Base-by-base conservation (phyloP, 306 rosid species). In the Boehmeria nivea region DNA sequence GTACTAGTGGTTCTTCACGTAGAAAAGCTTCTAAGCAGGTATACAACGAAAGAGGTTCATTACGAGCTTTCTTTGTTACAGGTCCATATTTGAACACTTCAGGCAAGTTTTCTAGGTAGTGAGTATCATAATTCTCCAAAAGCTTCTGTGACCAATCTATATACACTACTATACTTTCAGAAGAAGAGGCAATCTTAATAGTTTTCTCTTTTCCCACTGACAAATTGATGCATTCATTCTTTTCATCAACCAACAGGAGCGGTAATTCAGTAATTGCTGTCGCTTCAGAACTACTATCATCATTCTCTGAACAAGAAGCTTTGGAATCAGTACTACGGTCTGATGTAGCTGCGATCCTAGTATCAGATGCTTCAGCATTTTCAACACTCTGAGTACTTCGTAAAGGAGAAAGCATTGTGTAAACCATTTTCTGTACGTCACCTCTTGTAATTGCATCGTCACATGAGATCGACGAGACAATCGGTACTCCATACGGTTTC, bases 1-100 rank as follows among this genome's bases (percentile, higher is more conserved):
- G 98, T 61, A 91, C 98, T 64, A 91, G 59, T 57, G 98, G 98
- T 67, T 91, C 98, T 80, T 91, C 98, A 19, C 96, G 93, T 69
- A 91, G 81, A 76, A 91, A 91, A 66, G 98, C 94, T 78, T 87
- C 95, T 51, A 91, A 74, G 76, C 98, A 91, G 57, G 94, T 80
- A 79, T 91, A 91, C 81, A 91, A 60, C 13, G 98, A 91, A 65
- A 80, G 98, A 25, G 96, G 96, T 70, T 91, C 98, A 40, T 74
- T 78, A 39, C 98, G 93, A 61, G 95, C 82, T 77, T 91, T 91
- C 84, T 91, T 91, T 57, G 90, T 69, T 42, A 76, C 84, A 57
- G 94, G 93, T 48, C 96, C 99, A 65, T 66, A 80, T 71, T 83
- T 91, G 28, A 84, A 77, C 59, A 91, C 95, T 73, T 91, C 99